A percentile compares a stretch with the other conserved stretches of the same genome.
These are phyloP conservation scores for Cardamine chenopodiifolia DNA, from an alignment of 345 rosid species.

Conservation along the genomic window DNA sequence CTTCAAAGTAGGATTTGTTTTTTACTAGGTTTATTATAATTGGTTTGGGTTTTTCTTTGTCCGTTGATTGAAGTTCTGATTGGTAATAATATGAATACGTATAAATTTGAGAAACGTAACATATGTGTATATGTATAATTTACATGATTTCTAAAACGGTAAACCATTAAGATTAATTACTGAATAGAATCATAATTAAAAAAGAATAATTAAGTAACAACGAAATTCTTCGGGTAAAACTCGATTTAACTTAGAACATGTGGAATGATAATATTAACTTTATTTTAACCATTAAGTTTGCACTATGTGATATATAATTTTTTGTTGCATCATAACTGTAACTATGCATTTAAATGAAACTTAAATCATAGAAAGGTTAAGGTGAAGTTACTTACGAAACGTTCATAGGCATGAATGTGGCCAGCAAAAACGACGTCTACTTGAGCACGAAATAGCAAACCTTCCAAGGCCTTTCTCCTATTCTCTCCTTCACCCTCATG, in stretches of 20 bases:
- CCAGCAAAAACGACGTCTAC: conserved; percentile 84
- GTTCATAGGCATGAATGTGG: conserved; percentile 87
- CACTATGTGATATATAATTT: background rate
- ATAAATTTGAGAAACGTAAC: background rate
- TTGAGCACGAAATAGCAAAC: conserved; percentile 59
- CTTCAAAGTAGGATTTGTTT: background rate
- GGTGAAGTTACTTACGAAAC: conserved; percentile 63
- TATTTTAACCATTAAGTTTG: background rate
- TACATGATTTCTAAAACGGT: background rate
- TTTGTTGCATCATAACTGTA: background rate
- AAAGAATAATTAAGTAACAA: background rate
- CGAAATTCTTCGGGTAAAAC: background rate
- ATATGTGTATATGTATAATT: background rate
- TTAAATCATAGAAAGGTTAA: background rate
- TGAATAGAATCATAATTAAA: background rate
- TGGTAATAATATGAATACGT: background rate
- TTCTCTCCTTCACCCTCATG: conserved; percentile 91
- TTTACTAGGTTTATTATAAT: background rate
- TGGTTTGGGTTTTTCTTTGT: background rate
- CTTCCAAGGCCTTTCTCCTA: conserved; percentile 78
- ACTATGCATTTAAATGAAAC: background rate
- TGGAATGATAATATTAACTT: background rate
- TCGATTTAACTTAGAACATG: background rate
- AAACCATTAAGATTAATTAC: background rate
- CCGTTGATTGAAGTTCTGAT: background rate